phyloP scores from a whole-genome alignment of 1,284 basidiomycete species.

The Pseudozyma sp. region DNA sequence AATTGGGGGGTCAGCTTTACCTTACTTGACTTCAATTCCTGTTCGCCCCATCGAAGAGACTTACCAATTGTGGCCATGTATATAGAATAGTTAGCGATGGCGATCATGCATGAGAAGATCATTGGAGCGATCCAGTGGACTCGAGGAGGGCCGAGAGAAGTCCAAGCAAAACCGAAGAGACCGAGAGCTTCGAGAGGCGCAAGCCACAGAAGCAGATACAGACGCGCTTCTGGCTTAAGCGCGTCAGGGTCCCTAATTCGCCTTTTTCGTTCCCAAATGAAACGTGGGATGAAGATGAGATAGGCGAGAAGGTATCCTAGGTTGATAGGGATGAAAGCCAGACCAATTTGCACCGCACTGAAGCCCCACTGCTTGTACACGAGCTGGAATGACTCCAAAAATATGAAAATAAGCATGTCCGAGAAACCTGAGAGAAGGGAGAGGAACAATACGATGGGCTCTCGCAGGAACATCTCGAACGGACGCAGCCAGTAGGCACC shows the following conservation, averaged over 20 bases:
- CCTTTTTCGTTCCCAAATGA: conserved; percentile 60
- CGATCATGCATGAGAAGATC: conserved; percentile 70
- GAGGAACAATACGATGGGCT: conserved; percentile 71
- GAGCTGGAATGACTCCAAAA: conserved; percentile 69
- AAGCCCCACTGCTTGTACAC: conserved; percentile 71
- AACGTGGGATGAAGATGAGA: conserved; percentile 68
- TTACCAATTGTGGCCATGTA: conserved; percentile 69
- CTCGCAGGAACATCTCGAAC: conserved; percentile 68
- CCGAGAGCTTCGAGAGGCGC: conserved; percentile 70
- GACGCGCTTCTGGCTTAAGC: conserved; percentile 68
- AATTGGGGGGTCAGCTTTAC: no score
- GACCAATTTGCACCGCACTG: conserved; percentile 64
- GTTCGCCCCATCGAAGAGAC: no score
- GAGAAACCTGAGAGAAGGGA: conserved; percentile 70
- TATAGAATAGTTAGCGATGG: conserved; percentile 69
- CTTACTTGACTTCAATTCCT: no score
- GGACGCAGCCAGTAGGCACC: conserved; percentile 68
- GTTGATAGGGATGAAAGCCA: conserved; percentile 69
- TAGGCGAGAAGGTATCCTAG: conserved; percentile 70
- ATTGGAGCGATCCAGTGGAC: conserved; percentile 71
- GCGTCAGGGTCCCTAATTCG: conserved; percentile 59
- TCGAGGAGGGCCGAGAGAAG: conserved; percentile 67
- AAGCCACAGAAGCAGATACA: conserved; percentile 69
- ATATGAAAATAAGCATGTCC: conserved; percentile 70
- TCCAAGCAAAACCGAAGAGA: conserved; percentile 71